Evolutionary conservation across 2,329 filamentous ascomycete species (phyloP), one percentile per base, ranked within the genome.

Genomic region (Aplosporella prunicola): DNA sequence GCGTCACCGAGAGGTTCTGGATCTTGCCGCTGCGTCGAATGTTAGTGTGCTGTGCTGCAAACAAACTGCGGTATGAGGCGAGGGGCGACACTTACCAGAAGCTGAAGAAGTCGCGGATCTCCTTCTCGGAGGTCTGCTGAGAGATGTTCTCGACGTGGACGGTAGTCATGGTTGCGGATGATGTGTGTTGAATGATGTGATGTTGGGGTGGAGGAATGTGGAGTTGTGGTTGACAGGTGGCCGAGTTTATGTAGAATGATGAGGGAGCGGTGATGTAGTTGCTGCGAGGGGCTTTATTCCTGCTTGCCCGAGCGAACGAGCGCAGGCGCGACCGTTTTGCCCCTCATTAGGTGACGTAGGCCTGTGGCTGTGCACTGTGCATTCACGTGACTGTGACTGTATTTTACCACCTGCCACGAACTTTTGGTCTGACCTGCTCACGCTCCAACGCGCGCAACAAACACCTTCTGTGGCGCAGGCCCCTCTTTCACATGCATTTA

Each of bases 21-120:
- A 98, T 93, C 72, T 95, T 96, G 61, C 91, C 91, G 59, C 86
- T 91, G 57, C 31, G 16, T 24, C 20, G 2, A 6, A 38, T 34
- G 46, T 56, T 47, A 55, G 47, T 23, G 20, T 18, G 24, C 13
- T 23, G 20, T 17, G 18, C 3, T 9, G 20, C 22, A n/a, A n/a
- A 14, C n/a, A 27, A 17, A 9, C 13, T 9, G 25, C 25, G 8
- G 11, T 14, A 20, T 10, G 32, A 5, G 17, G 23, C 18, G 35
- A 20, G n/a, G 13, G 30, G 6, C 9, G 32, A n/a, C 30, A 54
- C 76, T 59, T 72, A 89, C 85, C 76, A 80, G 64, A 96, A 96
- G 70, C 82, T 91, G 72, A 98, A 98, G 73, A 98, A 98, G 58
- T 94, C 88, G 56, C 78, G 78, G 52, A 98, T 79, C 65, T 96